Evolutionary conservation across 306 rosid species (phyloP).

Genomic region (Pterocarpus santalinus): DNA sequence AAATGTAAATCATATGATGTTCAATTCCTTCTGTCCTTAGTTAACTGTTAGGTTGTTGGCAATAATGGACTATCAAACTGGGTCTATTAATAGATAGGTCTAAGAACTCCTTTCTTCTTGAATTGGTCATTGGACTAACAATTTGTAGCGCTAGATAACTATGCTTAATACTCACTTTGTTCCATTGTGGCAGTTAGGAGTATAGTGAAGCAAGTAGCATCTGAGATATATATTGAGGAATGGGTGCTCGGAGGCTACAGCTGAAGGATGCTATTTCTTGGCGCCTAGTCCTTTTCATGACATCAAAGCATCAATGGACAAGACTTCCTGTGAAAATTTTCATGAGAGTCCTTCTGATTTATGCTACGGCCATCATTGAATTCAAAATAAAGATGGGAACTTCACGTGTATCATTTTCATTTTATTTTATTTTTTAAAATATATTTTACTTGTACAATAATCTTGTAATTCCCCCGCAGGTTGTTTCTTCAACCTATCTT

Average conservation of each 20-base stretch:
- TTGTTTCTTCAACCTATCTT: constrained; percentile 11
- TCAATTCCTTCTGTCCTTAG: neutral
- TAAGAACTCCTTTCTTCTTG: neutral
- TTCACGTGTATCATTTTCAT: neutral
- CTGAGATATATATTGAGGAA: constrained; percentile 20
- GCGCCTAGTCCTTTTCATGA: constrained; percentile 15
- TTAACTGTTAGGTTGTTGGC: constrained; percentile 22
- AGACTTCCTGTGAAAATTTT: constrained; percentile 30
- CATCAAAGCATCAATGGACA: constrained; percentile 22
- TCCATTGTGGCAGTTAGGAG: constrained; percentile 32
- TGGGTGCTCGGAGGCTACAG: constrained; percentile 27
- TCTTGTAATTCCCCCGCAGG: neutral
- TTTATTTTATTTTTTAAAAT: neutral
- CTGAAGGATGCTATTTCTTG: constrained; percentile 40
- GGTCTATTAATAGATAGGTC: constrained; percentile 13
- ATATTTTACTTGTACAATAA: constrained; percentile 9
- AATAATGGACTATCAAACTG: constrained; percentile 17
- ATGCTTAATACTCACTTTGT: constrained; percentile 28
- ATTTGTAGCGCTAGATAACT: constrained; percentile 3
- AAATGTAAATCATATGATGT: constrained; percentile 33
- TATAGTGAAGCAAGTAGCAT: constrained; percentile 30
- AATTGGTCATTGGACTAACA: neutral
- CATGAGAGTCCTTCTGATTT: constrained; percentile 31
- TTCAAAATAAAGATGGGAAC: constrained; percentile 31
- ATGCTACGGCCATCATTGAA: constrained; percentile 24